These are phyloP conservation scores for Tolypocladium album DNA, from an alignment of 2,329 filamentous ascomycete species.

Conservation along the genomic window DNA sequence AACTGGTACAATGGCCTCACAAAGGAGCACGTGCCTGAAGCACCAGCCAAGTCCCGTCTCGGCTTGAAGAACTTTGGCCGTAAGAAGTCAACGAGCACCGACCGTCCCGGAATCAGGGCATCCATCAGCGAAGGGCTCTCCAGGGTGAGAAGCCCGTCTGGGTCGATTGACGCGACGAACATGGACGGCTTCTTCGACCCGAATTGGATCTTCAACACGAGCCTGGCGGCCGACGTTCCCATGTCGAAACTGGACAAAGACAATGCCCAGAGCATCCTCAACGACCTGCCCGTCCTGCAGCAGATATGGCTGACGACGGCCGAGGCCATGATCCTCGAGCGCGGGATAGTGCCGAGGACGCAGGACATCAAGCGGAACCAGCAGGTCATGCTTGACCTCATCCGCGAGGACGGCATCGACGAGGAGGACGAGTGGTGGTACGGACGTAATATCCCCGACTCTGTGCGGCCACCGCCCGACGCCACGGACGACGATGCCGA, in stretches of 20 bases:
- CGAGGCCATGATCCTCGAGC: slow-evolving; percentile 49
- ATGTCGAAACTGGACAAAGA: slow-evolving; percentile 45
- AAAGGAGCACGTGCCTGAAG: slow-evolving; percentile 27
- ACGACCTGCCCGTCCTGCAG: slow-evolving; percentile 46
- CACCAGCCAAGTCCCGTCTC: slow-evolving; percentile 37
- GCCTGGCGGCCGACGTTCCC: slow-evolving; percentile 49
- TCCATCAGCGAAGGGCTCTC: slow-evolving; percentile 13
- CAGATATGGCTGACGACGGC: slow-evolving; percentile 54
- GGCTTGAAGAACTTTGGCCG: slow-evolving; percentile 43
- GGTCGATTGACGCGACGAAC: slow-evolving; percentile 18
- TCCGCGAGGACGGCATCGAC: slow-evolving; percentile 47
- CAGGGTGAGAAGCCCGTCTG: slow-evolving; percentile 15
- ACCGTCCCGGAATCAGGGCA: slow-evolving; percentile 8
- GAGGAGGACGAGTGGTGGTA: slow-evolving; percentile 56
- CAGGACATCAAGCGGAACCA: slow-evolving; percentile 54
- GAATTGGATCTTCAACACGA: slow-evolving; percentile 46
- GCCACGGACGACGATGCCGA: slow-evolving; percentile 41
- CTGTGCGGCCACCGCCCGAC: slow-evolving; percentile 39
- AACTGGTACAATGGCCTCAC: slow-evolving; percentile 44
- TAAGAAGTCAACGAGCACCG: slow-evolving; percentile 40
- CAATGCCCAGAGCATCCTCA: slow-evolving; percentile 36
- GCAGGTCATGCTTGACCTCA: slow-evolving; percentile 52
- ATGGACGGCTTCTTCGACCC: slow-evolving; percentile 16
- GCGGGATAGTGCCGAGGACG: slow-evolving; percentile 45
- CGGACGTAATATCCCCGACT: slow-evolving; percentile 40